Evolutionary conservation across 345 rosid species (phyloP), one percentile per base, ranked within the genome.

Genomic region (Heritiera fomes): DNA sequence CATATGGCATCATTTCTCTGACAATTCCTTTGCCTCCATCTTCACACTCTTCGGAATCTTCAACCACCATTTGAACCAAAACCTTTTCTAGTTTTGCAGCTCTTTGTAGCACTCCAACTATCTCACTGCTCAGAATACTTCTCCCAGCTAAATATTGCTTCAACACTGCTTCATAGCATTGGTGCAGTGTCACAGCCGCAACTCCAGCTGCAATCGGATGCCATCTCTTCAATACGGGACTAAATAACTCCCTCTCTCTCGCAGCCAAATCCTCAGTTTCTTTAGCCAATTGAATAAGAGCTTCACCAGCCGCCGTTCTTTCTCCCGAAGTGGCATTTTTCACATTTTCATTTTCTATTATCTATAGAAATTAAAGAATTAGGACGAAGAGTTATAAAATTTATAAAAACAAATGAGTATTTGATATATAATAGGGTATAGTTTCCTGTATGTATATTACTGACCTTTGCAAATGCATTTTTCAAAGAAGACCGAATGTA

Each of bases 61-160:
- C 95, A 66, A 89, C 97, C 76, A 94, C 92, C 97, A 96, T 90
- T 71, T 94, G 96, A 45, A 90, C 95, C 76, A 94, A 83, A 49
- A 88, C 76, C 67, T 96, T 96, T 78, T 96, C 99, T 4, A 96
- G 94, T 86, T 85, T 90, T 56, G 88, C 94, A 30, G 99, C 97
- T 55, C 89, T 87, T 69, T 88, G 89, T 88, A 96, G 64, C 8
- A 96, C 97, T 32, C 82, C 88, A 66, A 90, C 89, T 0, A 87
- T 87, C 56, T 92, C 98, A 40, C 80, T 75, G 47, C 78, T 84
- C 9, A 96, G 86, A n/a, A 79, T 46, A 1, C 85, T 79, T 40
- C 86, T 85, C 34, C 88, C 90, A 0, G 90, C 82, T 34, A 96
- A 85, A 83, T 91, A 94, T 73, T 88, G 97, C 87, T 90, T 90